A percentile compares a stretch with the other conserved stretches of the same genome.
Evolutionary conservation across 768 basidiomycete species (phyloP).

Genomic region (Hygrophorus pudorinus): DNA sequence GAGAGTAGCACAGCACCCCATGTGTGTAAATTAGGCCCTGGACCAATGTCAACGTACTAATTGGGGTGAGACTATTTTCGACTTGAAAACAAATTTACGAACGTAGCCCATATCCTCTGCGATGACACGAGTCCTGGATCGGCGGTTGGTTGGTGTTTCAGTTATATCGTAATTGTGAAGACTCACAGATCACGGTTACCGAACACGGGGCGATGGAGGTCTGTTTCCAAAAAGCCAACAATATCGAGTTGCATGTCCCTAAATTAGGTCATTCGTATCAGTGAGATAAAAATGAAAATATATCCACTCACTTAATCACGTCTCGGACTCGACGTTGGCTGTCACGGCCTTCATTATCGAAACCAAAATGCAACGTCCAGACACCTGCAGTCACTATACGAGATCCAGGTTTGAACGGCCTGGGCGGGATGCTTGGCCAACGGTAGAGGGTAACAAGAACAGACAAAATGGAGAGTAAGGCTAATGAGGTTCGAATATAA

Average conservation of each 20-base stretch:
- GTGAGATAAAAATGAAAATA: background rate
- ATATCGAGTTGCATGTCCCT: slow-evolving; percentile 83
- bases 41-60: slow-evolving; percentile 82
- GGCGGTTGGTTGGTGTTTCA: slow-evolving; percentile 5
- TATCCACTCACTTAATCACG: slow-evolving; percentile 24
- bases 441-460: slow-evolving; percentile 44
- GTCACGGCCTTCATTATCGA: slow-evolving; percentile 63
- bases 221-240: slow-evolving; percentile 78
- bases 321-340: slow-evolving; percentile 61
- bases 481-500: slow-evolving; percentile 25
- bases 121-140: slow-evolving; percentile 57
- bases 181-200: slow-evolving; percentile 77
- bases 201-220: slow-evolving; percentile 66
- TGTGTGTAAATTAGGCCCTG: slow-evolving; percentile 80
- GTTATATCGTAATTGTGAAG: background rate
- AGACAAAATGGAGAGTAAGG: slow-evolving; percentile 34
- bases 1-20: slow-evolving; percentile 82
- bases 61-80: background rate
- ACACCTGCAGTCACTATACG: slow-evolving; percentile 75
- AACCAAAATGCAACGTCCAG: slow-evolving; percentile 89
- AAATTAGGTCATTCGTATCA: background rate
- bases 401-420: slow-evolving; percentile 52
- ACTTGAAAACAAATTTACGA: slow-evolving; percentile 18
- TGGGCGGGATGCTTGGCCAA: slow-evolving; percentile 37
- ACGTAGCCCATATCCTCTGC: slow-evolving; percentile 78